Conservation (phyloP, 2,329 filamentous ascomycete genomes). For the Hymenoscyphus infarciens region DNA sequence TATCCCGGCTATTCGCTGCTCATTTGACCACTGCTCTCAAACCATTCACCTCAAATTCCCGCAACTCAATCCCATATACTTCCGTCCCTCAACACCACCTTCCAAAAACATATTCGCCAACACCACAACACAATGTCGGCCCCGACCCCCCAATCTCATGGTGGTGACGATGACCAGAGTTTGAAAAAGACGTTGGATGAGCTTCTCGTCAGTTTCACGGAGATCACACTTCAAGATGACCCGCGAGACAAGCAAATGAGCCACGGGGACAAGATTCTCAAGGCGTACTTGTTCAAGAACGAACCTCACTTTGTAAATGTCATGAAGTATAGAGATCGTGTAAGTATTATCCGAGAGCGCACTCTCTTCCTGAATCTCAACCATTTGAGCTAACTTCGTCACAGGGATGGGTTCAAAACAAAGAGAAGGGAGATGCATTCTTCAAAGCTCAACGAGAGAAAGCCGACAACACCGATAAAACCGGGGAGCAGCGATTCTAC, state of each 20-base stretch:
- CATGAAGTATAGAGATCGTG: slow-evolving; percentile 21
- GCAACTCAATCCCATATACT: neutral
- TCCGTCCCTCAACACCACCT: neutral
- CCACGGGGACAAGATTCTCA: slow-evolving; percentile 15
- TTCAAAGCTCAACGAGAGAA: slow-evolving; percentile 41
- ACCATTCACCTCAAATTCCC: neutral
- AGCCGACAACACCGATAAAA: slow-evolving; percentile 36
- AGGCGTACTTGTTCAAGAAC: slow-evolving; percentile 20
- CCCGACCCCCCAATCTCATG: neutral
- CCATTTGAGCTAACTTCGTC: neutral
- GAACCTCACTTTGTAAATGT: slow-evolving; percentile 22
- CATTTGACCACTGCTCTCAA: neutral
- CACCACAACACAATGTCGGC: neutral
- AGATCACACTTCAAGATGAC: slow-evolving; percentile 8
- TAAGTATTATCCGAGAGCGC: slow-evolving; percentile 7
- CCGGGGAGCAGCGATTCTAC: slow-evolving; percentile 36
- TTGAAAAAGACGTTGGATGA: slow-evolving; percentile 8
- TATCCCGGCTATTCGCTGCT: neutral
- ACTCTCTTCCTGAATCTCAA: neutral
- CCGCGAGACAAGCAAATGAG: slow-evolving; percentile 9
- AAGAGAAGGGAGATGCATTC: slow-evolving; percentile 39
- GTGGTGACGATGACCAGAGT: neutral
- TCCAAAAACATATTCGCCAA: neutral
- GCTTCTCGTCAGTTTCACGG: slow-evolving; percentile 9
- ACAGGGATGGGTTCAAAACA: slow-evolving; percentile 44